Conservation (phyloP, 352 stramenopile species). For the Pelagophyceae sp. region DNA sequence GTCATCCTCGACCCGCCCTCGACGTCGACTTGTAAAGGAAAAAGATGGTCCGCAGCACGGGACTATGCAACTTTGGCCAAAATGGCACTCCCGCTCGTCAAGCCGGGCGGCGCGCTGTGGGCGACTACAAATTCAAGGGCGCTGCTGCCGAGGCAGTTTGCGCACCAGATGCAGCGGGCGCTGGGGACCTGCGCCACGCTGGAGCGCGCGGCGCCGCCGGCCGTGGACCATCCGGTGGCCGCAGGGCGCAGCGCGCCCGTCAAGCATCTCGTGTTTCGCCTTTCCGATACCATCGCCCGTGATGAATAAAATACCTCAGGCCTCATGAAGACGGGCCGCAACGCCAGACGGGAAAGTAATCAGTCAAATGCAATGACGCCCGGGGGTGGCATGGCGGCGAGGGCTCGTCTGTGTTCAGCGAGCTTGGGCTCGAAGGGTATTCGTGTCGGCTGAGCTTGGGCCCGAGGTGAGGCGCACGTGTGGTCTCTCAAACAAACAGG, state of each 20-base stretch:
- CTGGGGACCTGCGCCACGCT: not conserved
- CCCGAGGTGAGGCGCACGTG: no score
- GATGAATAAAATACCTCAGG: no score
- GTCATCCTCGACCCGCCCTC: constrained; percentile 11
- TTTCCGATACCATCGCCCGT: no score
- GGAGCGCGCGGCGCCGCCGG: not conserved
- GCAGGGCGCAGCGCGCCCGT: not conserved
- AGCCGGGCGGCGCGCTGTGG: not conserved
- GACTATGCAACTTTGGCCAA: not conserved
- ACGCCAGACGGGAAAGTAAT: no score
- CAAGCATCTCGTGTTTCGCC: constrained; percentile 3
- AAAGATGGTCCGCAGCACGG: not conserved
- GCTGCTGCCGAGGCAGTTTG: constrained; percentile 1
- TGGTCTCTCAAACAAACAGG: no score
- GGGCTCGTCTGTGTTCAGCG: no score
- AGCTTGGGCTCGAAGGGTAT: no score
- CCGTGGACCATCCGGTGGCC: not conserved
- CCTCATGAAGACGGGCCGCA: no score
- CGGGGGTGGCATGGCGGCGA: no score
- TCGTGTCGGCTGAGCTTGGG: no score
- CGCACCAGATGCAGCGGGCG: not conserved
- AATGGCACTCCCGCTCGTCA: not conserved
- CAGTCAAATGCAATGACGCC: no score
- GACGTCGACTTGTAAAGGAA: not conserved
- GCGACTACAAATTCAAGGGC: not conserved